Conservation (phyloP, 495 filamentous ascomycete species). For the Penicillium crystallinum region DNA sequence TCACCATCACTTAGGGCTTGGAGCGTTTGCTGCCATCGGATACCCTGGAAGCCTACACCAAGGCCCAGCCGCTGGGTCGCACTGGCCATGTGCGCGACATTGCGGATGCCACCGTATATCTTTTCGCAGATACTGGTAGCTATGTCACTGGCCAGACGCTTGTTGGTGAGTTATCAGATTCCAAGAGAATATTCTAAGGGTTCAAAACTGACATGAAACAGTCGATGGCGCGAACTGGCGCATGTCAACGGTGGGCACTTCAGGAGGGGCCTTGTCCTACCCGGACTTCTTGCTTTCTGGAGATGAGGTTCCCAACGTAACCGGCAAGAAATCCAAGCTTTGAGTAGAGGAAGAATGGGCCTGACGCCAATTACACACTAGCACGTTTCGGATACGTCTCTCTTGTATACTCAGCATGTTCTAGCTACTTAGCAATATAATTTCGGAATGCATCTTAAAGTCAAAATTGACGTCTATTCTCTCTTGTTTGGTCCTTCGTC, state of each 20-base stretch:
- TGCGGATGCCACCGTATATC: conserved; percentile 83
- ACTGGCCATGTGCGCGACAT: conserved; percentile 82
- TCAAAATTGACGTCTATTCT: too few relatives aligned
- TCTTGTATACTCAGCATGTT: not conserved
- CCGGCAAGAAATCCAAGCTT: conserved; percentile 58
- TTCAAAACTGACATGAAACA: conserved; percentile 12
- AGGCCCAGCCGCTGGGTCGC: conserved; percentile 61
- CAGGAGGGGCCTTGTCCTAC: conserved; percentile 40
- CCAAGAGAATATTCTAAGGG: not conserved
- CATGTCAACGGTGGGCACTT: conserved; percentile 41
- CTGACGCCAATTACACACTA: not conserved
- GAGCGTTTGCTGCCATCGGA: conserved; percentile 40
- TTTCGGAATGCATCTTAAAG: too few relatives aligned
- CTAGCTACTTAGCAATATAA: not conserved
- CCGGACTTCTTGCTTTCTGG: conserved; percentile 61
- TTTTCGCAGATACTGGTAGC: conserved; percentile 77
- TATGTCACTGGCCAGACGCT: conserved; percentile 76
- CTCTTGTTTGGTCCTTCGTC: too few relatives aligned
- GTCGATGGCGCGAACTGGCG: conserved; percentile 46
- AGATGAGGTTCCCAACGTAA: conserved; percentile 50
- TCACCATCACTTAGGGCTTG: conserved; percentile 27
- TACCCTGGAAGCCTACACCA: conserved; percentile 24
- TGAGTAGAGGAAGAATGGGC: conserved; percentile 24
- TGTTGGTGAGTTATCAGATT: conserved; percentile 46
- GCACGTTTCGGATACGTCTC: not conserved